phyloP scores from a whole-genome alignment of 1,284 basidiomycete genomes.

The Kalmanozyma brasiliensis region DNA sequence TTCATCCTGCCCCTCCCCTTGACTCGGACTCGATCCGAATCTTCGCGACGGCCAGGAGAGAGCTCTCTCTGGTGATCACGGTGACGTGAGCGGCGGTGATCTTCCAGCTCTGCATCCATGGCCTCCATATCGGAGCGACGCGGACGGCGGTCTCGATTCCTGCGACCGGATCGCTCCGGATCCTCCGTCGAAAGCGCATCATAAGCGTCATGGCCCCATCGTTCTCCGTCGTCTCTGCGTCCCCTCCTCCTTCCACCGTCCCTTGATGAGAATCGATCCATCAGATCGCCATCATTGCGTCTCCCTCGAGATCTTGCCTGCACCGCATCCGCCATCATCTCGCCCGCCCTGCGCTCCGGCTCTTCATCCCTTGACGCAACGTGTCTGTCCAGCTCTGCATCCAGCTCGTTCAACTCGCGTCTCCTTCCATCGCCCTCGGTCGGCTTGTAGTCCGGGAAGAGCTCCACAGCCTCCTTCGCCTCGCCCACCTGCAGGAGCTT shows the following conservation, averaged over 20 bases:
- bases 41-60: constrained; percentile 29
- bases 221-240: constrained; percentile 2
- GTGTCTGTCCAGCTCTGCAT: constrained; percentile 38
- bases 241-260: background rate
- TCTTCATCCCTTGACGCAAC: constrained; percentile 17
- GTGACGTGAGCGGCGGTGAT: constrained; percentile 7
- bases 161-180: background rate
- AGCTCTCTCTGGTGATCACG: constrained; percentile 33
- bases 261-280: constrained; percentile 17
- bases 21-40: constrained; percentile 21
- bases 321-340: constrained; percentile 43
- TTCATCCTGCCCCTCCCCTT: constrained; percentile 49
- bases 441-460: constrained; percentile 43
- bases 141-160: constrained; percentile 17
- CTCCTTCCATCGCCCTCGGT: constrained; percentile 3
- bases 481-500: constrained; percentile 59
- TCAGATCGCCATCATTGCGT: constrained; percentile 18
- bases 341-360: constrained; percentile 21
- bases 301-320: constrained; percentile 2
- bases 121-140: constrained; percentile 21
- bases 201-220: constrained; percentile 42
- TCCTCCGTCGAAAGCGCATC: constrained; percentile 6
- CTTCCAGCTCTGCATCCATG: constrained; percentile 47
- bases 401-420: constrained; percentile 37
- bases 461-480: constrained; percentile 34